Percentiles rank a stretch among this genome's conserved stretches.
phyloP scores from a whole-genome alignment of 805 yeast species.

The Metahyphopichia silvanorum region DNA sequence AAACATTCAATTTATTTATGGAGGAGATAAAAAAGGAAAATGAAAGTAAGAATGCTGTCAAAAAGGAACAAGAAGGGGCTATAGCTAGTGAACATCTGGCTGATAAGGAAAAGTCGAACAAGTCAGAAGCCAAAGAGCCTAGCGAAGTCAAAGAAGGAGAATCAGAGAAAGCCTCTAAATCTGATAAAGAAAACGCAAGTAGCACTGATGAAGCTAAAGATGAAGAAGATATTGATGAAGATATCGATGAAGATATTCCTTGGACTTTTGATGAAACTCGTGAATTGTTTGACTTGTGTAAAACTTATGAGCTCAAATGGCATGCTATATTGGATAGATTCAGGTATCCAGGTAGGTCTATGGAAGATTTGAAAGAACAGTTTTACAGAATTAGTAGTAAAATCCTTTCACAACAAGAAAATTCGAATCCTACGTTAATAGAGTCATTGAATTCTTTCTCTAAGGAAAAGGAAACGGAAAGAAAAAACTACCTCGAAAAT shows the following conservation, averaged over 20 bases:
- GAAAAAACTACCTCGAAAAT: conserved; percentile 78
- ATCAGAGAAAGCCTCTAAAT: conserved; percentile 16
- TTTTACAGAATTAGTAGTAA: conserved; percentile 68
- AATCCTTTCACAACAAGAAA: conserved; percentile 42
- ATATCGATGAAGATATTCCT: conserved; percentile 26
- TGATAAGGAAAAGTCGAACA: conserved; percentile 14
- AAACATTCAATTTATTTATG: conserved; percentile 54
- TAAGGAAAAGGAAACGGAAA: conserved; percentile 66
- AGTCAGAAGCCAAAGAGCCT: conserved; percentile 2
- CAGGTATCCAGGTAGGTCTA: conserved; percentile 36
- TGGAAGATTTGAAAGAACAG: conserved; percentile 82
- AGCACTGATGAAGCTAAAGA: conserved; percentile 4
- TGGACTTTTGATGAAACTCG: conserved; percentile 82
- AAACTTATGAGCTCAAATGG: conserved; percentile 61
- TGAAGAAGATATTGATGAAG: conserved; percentile 34
- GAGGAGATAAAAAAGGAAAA: conserved; percentile 26
- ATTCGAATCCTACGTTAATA: conserved; percentile 44
- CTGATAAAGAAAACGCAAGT: conserved; percentile 28
- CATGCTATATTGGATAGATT: conserved; percentile 63
- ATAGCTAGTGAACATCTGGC: conserved; percentile 1
- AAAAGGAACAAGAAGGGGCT: conserved; percentile 10
- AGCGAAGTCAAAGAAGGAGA: conserved; percentile 7
- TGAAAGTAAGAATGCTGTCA: conserved; percentile 8
- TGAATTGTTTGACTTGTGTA: conserved; percentile 72
- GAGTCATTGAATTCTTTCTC: conserved; percentile 64